These are phyloP conservation scores for Macrolepiota fuliginosa DNA, from an alignment of 768 basidiomycete species.

Conservation along the genomic window DNA sequence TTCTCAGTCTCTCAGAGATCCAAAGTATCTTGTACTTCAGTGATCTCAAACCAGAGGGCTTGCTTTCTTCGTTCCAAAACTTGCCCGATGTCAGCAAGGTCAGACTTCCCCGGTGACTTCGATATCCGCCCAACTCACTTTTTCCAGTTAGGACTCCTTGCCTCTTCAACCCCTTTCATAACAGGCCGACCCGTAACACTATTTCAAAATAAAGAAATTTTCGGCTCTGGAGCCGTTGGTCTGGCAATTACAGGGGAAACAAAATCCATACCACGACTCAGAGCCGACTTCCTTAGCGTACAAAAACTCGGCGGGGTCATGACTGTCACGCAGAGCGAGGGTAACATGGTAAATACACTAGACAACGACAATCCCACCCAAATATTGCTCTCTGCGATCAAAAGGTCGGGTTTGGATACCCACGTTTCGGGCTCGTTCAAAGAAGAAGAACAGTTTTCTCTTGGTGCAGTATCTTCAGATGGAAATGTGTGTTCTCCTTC, in stretches of 20 bases:
- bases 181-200: conserved; percentile 75
- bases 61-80: conserved; percentile 38
- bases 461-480: conserved; percentile 38
- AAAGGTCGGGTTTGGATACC: conserved; percentile 25
- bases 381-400: conserved; percentile 54
- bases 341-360: conserved; percentile 66
- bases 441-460: conserved; percentile 55
- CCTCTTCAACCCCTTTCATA: conserved; percentile 75
- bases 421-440: conserved; percentile 32
- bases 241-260: conserved; percentile 39
- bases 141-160: conserved; percentile 60
- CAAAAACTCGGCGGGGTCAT: conserved; percentile 43
- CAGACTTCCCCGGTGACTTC: conserved; percentile 11
- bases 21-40: conserved; percentile 31
- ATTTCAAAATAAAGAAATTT: conserved; percentile 52
- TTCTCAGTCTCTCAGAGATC: conserved; percentile 15
- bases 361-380: conserved; percentile 58
- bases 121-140: neutral
- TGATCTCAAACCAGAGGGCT: conserved; percentile 56
- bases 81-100: conserved; percentile 53
- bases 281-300: conserved; percentile 39
- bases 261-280: conserved; percentile 3
- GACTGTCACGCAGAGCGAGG: conserved; percentile 61
- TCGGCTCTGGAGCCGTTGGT: conserved; percentile 69
- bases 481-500: conserved; percentile 24